A percentile compares a stretch with the other conserved stretches of the same genome.
Conservation (phyloP, 306 rosid species). For the Quillaja saponaria region DNA sequence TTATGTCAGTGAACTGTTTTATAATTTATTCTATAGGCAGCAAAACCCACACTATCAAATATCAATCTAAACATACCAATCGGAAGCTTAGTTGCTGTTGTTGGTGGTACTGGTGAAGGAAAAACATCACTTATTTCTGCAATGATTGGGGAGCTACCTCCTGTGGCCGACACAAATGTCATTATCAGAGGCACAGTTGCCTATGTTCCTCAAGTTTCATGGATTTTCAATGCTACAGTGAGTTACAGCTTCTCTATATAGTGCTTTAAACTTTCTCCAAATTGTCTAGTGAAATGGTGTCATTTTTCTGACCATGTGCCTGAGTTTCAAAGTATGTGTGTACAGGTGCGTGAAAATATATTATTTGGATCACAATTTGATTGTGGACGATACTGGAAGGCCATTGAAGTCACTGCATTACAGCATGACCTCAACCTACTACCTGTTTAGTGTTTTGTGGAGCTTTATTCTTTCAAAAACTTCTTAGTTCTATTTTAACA, state of each 20-base stretch:
- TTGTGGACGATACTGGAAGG: constrained; percentile 59
- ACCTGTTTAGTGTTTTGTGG: constrained; percentile 64
- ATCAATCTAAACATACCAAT: constrained; percentile 69
- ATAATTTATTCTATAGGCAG: constrained; percentile 46
- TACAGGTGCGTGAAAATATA: constrained; percentile 82
- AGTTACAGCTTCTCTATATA: constrained; percentile 37
- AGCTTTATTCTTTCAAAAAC: constrained; percentile 12
- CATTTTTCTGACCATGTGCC: constrained; percentile 20
- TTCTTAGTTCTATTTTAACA: constrained; percentile 27
- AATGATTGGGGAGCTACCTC: constrained; percentile 82
- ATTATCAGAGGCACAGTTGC: constrained; percentile 81
- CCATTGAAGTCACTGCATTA: constrained; percentile 64
- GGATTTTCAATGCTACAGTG: constrained; percentile 96
- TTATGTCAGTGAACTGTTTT: neutral
- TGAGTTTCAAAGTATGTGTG: constrained; percentile 18
- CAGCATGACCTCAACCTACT: constrained; percentile 71
- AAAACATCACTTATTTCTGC: constrained; percentile 84
- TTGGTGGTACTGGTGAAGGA: constrained; percentile 96
- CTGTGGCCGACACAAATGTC: constrained; percentile 43
- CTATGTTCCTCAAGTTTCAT: constrained; percentile 93
- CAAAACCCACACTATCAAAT: constrained; percentile 62
- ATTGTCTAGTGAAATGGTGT: neutral
- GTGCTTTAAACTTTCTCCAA: no score
- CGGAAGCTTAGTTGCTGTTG: constrained; percentile 86
- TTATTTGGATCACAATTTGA: constrained; percentile 78